Base-by-base conservation (phyloP, 495 filamentous ascomycete species). In the Lepidopterella palustris region DNA sequence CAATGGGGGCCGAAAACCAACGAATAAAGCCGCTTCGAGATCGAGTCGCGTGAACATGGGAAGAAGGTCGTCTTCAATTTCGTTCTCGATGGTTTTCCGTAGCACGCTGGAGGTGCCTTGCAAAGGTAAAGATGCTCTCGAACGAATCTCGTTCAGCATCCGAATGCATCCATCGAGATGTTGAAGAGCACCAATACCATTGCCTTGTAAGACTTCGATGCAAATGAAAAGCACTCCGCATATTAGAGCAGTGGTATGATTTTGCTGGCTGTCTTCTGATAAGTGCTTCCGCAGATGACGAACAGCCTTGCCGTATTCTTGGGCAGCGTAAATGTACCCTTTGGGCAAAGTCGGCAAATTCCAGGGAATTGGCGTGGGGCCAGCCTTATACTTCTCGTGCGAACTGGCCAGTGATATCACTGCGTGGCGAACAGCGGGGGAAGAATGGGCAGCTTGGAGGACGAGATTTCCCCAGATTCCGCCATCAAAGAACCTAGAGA, bases 221-320 rank as follows among this genome's bases (percentile, higher is more conserved):
- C 52, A 53, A 29, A 60, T 60, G 32, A 64, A 64, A 8, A 64
- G 53, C 5, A 64, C 45, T 11, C 62, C 62, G 39, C 62, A 64
- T 13, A 57, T 64, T 13, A 64, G 53, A 53, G 57, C 62, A 24
- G 21, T 35, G 26, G 59, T 26, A 20, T 47, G 40, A 18, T 51
- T 52, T 39, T 60, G 57, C 10, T 60, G 57, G 0, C 53, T 53
- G 27, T 60, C 51, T 15, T 57, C 23, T 25, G 57, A 52, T 1
- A 58, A 53, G 25, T 64, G 57, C 26, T 57, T 64, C 24, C 55
- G 59, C 11, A 64, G 57, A 20, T 57, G 32, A 24, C 35, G 27
- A 3, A 64, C 56, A 1, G 62, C 57, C 42, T 60, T 64, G 42
- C 52, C 50, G 57, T 64, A 64, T 21, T 64, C 39, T 5, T 57